Conservation (phyloP, 176 grass and related monocot species). For the Phragmites australis region DNA sequence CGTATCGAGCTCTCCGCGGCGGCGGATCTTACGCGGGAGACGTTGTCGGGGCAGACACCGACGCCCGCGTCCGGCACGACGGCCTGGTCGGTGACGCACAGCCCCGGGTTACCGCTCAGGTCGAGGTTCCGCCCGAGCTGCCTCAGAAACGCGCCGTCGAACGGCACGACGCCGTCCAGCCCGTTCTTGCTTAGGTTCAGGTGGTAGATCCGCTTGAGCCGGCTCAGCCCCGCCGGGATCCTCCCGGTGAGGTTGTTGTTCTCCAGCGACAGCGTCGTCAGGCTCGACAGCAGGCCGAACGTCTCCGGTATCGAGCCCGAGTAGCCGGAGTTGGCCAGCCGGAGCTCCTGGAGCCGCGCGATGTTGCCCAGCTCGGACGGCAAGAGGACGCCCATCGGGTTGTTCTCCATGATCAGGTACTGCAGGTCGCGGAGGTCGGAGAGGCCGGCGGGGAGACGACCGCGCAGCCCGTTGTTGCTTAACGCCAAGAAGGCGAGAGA, state of each 20-base stretch:
- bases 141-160: slow-evolving; percentile 63
- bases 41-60: slow-evolving; percentile 31
- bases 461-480: slow-evolving; percentile 69
- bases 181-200: slow-evolving; percentile 95
- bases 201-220: slow-evolving; percentile 85
- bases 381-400: slow-evolving; percentile 64
- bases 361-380: slow-evolving; percentile 64
- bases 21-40: background rate
- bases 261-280: slow-evolving; percentile 86
- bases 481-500: slow-evolving; percentile 73
- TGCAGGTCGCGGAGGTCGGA: slow-evolving; percentile 67
- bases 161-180: slow-evolving; percentile 78
- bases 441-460: slow-evolving; percentile 58
- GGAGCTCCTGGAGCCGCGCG: slow-evolving; percentile 78
- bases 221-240: slow-evolving; percentile 66
- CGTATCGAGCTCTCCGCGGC: background rate
- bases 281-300: slow-evolving; percentile 62
- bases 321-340: slow-evolving; percentile 85
- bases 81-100: slow-evolving; percentile 70
- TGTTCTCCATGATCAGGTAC: slow-evolving; percentile 96
- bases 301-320: slow-evolving; percentile 70
- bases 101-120: slow-evolving; percentile 75
- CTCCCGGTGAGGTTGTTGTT: slow-evolving; percentile 75
- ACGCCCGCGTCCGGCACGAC: slow-evolving; percentile 52
- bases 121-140: slow-evolving; percentile 87